A percentile compares a stretch with the other conserved stretches of the same genome.
Conservation (phyloP, 192 early-diverging fungal species). For the Spizellomyces sp. region DNA sequence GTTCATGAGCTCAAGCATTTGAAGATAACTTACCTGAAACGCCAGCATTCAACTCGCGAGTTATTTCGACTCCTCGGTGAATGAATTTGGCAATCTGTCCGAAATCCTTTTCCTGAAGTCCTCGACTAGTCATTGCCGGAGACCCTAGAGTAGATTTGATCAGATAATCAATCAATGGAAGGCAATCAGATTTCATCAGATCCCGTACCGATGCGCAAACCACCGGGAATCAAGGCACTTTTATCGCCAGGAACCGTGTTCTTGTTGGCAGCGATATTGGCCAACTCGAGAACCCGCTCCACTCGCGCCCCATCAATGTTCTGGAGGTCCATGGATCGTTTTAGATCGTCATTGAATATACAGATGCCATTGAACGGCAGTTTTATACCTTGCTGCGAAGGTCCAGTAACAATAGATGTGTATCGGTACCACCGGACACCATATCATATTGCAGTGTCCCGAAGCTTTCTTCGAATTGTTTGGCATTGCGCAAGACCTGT, state of each 20-base stretch:
- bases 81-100: slow-evolving; percentile 83
- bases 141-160: slow-evolving; percentile 35
- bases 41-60: slow-evolving; percentile 67
- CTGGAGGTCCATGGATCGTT: slow-evolving; percentile 39
- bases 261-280: slow-evolving; percentile 98
- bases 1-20: not conserved
- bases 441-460: slow-evolving; percentile 72
- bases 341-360: not conserved
- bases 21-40: slow-evolving; percentile 43
- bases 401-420: slow-evolving; percentile 91
- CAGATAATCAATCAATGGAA: not conserved
- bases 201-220: slow-evolving; percentile 82
- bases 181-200: not conserved
- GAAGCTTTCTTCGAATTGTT: slow-evolving; percentile 84
- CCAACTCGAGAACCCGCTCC: slow-evolving; percentile 92
- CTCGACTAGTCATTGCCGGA: slow-evolving; percentile 97
- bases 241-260: slow-evolving; percentile 99
- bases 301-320: slow-evolving; percentile 94
- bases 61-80: slow-evolving; percentile 81
- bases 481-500: slow-evolving; percentile 88
- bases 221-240: slow-evolving; percentile 88
- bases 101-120: slow-evolving; percentile 86
- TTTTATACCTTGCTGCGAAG: slow-evolving; percentile 64
- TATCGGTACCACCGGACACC: slow-evolving; percentile 94
- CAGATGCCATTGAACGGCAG: slow-evolving; percentile 1